phyloP scores from a whole-genome alignment of 495 filamentous ascomycete species.

The Elasticomyces elasticus region DNA sequence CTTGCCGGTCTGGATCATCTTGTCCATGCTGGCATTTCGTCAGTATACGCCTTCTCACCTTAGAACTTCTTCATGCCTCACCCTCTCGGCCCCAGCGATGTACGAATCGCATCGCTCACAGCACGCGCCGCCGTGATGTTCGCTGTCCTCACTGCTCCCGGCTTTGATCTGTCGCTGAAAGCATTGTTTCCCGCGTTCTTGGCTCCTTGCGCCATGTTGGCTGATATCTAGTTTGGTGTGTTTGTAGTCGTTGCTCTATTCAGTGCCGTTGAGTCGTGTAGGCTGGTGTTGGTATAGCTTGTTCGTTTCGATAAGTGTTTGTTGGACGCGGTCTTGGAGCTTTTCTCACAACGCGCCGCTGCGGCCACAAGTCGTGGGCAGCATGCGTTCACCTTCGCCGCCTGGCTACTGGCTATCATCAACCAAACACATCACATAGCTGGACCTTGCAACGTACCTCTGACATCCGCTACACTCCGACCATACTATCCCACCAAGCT shows the following conservation, averaged over 20 bases:
- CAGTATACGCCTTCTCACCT: neutral
- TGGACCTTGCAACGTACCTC: no score
- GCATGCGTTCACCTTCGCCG: no score
- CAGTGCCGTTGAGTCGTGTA: no score
- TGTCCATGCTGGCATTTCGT: slow-evolving; percentile 63
- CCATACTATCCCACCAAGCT: neutral
- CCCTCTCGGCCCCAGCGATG: slow-evolving; percentile 29
- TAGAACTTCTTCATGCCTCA: neutral
- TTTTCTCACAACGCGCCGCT: neutral
- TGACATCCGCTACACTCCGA: no score
- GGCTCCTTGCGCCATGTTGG: slow-evolving; percentile 36
- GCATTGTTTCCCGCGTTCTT: slow-evolving; percentile 54
- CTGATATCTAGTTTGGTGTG: slow-evolving; percentile 2
- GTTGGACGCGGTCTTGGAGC: no score
- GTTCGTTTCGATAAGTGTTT: neutral
- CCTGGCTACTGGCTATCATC: no score
- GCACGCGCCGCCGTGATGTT: slow-evolving; percentile 98
- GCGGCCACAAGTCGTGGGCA: no score
- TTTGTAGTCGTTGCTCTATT: neutral
- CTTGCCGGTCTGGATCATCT: slow-evolving; percentile 97
- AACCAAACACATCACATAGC: no score
- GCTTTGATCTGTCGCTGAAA: slow-evolving; percentile 98
- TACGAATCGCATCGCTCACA: slow-evolving; percentile 93
- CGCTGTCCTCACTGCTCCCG: slow-evolving; percentile 81
- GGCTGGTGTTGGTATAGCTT: no score